phyloP scores from a whole-genome alignment of 2,329 filamentous ascomycete species.

The Aspergillus viridinutans region DNA sequence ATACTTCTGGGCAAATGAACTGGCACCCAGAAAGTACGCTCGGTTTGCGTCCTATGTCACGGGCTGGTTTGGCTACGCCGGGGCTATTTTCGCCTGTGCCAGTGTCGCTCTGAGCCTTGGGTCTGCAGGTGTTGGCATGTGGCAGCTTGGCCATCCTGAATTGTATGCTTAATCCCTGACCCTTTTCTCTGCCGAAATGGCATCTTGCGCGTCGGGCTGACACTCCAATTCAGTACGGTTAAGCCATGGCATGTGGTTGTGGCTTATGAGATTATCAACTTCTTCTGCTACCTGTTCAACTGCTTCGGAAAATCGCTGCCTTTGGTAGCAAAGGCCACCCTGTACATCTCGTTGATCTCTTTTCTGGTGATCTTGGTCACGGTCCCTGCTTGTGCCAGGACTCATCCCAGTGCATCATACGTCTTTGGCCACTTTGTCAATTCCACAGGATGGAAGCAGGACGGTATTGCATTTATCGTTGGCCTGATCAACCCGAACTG shows the following conservation, averaged over 20 bases:
- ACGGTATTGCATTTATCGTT: slow-evolving; percentile 50
- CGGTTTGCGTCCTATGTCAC: slow-evolving; percentile 46
- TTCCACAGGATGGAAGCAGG: slow-evolving; percentile 45
- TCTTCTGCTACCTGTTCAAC: slow-evolving; percentile 48
- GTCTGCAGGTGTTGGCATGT: slow-evolving; percentile 49
- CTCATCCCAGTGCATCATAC: slow-evolving; percentile 44
- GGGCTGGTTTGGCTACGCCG: slow-evolving; percentile 51
- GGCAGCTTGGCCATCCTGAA: slow-evolving; percentile 48
- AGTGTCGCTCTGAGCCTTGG: slow-evolving; percentile 49
- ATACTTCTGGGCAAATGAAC: slow-evolving; percentile 49
- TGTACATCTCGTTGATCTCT: slow-evolving; percentile 46
- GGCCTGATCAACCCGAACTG: slow-evolving; percentile 51
- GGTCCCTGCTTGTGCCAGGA: slow-evolving; percentile 42
- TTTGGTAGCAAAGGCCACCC: slow-evolving; percentile 37
- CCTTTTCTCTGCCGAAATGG: not conserved
- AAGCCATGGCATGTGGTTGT: slow-evolving; percentile 39
- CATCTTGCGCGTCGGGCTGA: not conserved
- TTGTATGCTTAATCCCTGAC: slow-evolving; percentile 38
- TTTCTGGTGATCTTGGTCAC: slow-evolving; percentile 48
- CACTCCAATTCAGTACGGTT: slow-evolving; percentile 18
- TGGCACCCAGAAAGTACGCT: slow-evolving; percentile 44
- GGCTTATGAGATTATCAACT: slow-evolving; percentile 45
- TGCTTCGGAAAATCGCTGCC: slow-evolving; percentile 36
- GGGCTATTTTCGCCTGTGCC: slow-evolving; percentile 51
- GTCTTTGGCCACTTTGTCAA: slow-evolving; percentile 53